Base-by-base conservation (phyloP, 345 rosid species). In the Aurinia saxatilis region DNA sequence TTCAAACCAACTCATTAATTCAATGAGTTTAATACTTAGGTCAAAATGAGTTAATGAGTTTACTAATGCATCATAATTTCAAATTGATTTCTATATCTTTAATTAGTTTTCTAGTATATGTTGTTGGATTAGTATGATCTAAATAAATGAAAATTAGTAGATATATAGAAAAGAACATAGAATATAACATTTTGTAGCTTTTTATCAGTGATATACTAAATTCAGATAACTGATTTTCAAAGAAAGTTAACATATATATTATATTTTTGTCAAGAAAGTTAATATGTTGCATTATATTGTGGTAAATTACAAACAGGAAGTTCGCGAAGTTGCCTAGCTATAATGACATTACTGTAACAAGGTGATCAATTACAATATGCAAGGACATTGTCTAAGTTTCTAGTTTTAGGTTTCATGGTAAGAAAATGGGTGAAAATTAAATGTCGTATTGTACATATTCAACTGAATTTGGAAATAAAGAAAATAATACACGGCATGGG, bases 401-500 rank as follows among this genome's bases (percentile, higher is more conserved):
- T 14, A 6, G 4, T 25, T 27, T 51, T 40, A n/a, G 10, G 30
- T 11, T 6, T 18, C 2, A 11, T 37, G 5, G 46, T 14, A 23
- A 53, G 13, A 60, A 60, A 61, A 14, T 3, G 37, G 25, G 56
- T 49, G 56, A 16, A 61, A 25, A 64, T 8, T 42, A 39, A 29
- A 67, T 8, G 40, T 40, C 23, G 47, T 35, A 11, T 17, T 13
- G 53, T 35, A 42, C 10, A 54, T 6, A 38, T 27, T 27, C 31
- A 11, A 11, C 5, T 16, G 11, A 12, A 42, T 16, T 6, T 14
- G 25, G 37, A 27, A 27, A 57, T 3, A 49, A 57, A 57, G 50
- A 48, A 57, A 31, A 66, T 29, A 55, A 70, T 68, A 12, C 2
- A 47, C 15, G 64, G 64, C 31, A 63, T 49, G 52, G 58, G 70